Conservation (phyloP, 225 moss, liverwort and hornwort species). For the Ulota crispa region DNA sequence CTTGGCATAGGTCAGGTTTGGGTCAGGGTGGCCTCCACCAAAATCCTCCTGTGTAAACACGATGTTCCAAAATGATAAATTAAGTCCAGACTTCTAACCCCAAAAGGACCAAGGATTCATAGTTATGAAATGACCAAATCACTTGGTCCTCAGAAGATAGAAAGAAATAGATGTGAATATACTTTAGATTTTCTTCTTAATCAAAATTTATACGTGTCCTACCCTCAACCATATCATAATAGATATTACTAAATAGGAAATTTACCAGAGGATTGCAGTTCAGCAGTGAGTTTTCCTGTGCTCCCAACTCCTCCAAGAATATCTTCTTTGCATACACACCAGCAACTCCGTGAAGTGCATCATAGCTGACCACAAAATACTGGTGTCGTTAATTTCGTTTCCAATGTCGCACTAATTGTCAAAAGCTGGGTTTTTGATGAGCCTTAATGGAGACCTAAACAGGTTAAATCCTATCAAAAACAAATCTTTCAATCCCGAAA, state of each 20-base stretch:
- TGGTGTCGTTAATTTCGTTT: not conserved
- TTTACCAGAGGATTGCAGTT: slow-evolving; percentile 70
- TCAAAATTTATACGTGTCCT: not conserved
- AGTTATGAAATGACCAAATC: not conserved
- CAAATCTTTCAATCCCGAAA: not conserved
- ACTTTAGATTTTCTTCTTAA: not conserved
- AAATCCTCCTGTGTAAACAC: slow-evolving; percentile 61
- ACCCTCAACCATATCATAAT: not conserved
- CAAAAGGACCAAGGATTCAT: not conserved
- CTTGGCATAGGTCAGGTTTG: slow-evolving; percentile 87
- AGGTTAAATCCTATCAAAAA: not conserved
- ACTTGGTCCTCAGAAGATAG: not conserved
- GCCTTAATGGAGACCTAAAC: not conserved
- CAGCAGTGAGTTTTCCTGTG: slow-evolving; percentile 61
- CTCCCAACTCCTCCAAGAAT: slow-evolving; percentile 64
- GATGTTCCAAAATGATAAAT: not conserved
- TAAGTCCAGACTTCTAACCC: not conserved
- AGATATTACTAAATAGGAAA: not conserved
- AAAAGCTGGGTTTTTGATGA: not conserved
- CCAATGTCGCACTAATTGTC: not conserved
- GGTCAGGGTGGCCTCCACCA: slow-evolving; percentile 89
- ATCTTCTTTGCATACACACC: slow-evolving; percentile 82
- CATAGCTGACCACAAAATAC: slow-evolving; percentile 52
- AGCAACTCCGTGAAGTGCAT: slow-evolving; percentile 81
- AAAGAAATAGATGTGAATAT: not conserved